These are phyloP conservation scores for Xylaria sp. DNA, from an alignment of 2,329 filamentous ascomycete species.

Conservation along the genomic window DNA sequence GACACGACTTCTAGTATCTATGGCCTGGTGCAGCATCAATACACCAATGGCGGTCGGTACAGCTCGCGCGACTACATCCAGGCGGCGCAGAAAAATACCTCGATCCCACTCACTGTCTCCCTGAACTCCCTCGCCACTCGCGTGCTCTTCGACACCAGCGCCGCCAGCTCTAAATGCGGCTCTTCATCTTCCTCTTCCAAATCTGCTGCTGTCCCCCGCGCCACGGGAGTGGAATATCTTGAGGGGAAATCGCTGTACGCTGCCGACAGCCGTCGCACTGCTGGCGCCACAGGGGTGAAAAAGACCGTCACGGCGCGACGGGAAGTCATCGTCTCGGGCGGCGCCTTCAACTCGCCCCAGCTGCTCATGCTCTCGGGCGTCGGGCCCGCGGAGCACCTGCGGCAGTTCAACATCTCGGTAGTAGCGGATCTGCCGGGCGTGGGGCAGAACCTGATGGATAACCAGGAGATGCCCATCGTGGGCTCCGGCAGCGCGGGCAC, in stretches of 20 bases:
- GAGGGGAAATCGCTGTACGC: slow-evolving; percentile 47
- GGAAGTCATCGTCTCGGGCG: slow-evolving; percentile 61
- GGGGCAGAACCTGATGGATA: slow-evolving; percentile 60
- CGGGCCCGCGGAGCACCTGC: slow-evolving; percentile 54
- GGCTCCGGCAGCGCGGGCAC: slow-evolving; percentile 31
- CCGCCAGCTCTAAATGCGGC: slow-evolving; percentile 14
- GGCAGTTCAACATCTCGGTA: slow-evolving; percentile 55
- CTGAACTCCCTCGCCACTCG: slow-evolving; percentile 39
- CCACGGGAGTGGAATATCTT: slow-evolving; percentile 39
- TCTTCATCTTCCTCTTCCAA: slow-evolving; percentile 17
- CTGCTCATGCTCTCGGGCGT: slow-evolving; percentile 62
- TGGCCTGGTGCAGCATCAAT: slow-evolving; percentile 38
- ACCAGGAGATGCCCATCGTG: slow-evolving; percentile 52
- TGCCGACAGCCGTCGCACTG: slow-evolving; percentile 42
- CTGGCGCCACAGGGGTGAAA: slow-evolving; percentile 43
- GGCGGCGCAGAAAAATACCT: slow-evolving; percentile 56
- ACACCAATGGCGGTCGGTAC: slow-evolving; percentile 35
- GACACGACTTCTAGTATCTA: slow-evolving; percentile 36
- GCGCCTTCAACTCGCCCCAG: slow-evolving; percentile 61
- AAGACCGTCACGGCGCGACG: slow-evolving; percentile 46
- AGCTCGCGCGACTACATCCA: slow-evolving; percentile 63
- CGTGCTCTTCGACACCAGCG: slow-evolving; percentile 31
- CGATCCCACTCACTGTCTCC: slow-evolving; percentile 55
- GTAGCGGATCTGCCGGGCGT: slow-evolving; percentile 59
- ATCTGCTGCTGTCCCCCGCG: slow-evolving; percentile 22